A percentile compares a stretch with the other conserved stretches of the same genome.
Conservation (phyloP, 2,329 filamentous ascomycete species). For the Camillea tinctor region DNA sequence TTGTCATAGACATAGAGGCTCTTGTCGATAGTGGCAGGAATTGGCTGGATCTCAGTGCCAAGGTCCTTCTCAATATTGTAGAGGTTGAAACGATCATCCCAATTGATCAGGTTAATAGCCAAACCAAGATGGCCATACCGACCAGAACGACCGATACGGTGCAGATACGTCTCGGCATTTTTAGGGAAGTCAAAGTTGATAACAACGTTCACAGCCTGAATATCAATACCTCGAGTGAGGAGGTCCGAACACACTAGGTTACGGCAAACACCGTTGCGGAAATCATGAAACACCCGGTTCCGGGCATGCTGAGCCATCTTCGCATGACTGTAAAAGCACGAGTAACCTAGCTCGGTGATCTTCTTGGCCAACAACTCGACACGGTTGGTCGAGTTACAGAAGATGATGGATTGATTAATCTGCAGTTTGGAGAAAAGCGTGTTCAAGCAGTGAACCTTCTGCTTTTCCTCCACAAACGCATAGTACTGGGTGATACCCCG, state of each 20-base stretch:
- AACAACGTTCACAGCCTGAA: constrained; percentile 98
- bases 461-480: constrained; percentile 97
- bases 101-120: constrained; percentile 98
- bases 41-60: constrained; percentile 96
- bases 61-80: constrained; percentile 98
- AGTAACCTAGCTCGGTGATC: constrained; percentile 98
- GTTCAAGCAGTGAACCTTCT: constrained; percentile 98
- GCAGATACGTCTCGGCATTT: constrained; percentile 97
- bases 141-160: constrained; percentile 96
- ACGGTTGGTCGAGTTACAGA: constrained; percentile 98
- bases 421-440: constrained; percentile 98
- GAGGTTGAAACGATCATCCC: constrained; percentile 97
- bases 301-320: constrained; percentile 96
- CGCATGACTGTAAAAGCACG: constrained; percentile 98
- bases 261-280: constrained; percentile 95
- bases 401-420: constrained; percentile 99
- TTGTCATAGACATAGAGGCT: constrained; percentile 97
- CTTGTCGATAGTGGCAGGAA: constrained; percentile 92
- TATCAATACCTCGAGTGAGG: constrained; percentile 97
- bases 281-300: constrained; percentile 99
- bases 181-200: constrained; percentile 99
- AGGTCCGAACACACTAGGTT: constrained; percentile 98
- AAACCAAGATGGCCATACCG: constrained; percentile 96
- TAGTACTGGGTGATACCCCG: constrained; percentile 99
- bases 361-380: constrained; percentile 98